phyloP scores from a whole-genome alignment of 2,329 filamentous ascomycete species.

The Microdochium paspali region DNA sequence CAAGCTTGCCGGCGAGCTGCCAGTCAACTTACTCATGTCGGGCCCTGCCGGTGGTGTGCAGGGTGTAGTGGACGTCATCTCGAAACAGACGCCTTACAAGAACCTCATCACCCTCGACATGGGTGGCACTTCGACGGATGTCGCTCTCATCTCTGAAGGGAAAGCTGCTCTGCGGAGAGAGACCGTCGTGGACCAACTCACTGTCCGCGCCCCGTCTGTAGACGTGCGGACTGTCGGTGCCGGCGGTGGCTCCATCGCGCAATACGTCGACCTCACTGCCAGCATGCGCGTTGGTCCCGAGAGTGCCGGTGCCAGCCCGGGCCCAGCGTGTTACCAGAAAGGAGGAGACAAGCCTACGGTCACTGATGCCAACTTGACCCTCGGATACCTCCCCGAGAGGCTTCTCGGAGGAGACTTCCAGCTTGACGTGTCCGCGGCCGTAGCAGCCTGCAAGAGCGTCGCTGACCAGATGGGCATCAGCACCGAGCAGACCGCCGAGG shows the following conservation, averaged over 20 bases:
- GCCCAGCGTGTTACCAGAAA: constrained; percentile 38
- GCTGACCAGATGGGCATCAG: constrained; percentile 34
- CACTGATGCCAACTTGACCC: constrained; percentile 35
- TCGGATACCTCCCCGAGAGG: constrained; percentile 32
- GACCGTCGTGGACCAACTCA: constrained; percentile 30
- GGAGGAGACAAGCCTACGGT: constrained; percentile 35
- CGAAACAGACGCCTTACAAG: constrained; percentile 33
- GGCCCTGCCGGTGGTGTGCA: constrained; percentile 39
- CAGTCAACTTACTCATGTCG: constrained; percentile 39
- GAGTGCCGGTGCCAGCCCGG: constrained; percentile 35
- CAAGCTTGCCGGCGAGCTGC: constrained; percentile 30
- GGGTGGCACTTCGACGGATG: constrained; percentile 40
- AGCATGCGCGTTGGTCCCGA: constrained; percentile 40
- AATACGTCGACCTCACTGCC: constrained; percentile 34
- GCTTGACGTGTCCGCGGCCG: constrained; percentile 20
- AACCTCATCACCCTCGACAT: constrained; percentile 39
- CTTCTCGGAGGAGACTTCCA: neutral
- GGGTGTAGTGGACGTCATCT: constrained; percentile 34
- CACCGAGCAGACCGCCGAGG: constrained; percentile 30
- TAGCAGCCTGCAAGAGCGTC: constrained; percentile 27
- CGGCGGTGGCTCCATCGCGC: constrained; percentile 37
- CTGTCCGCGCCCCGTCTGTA: constrained; percentile 34
- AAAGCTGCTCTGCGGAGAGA: constrained; percentile 33
- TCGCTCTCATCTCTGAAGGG: constrained; percentile 31
- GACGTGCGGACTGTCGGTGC: constrained; percentile 39